Conservation (phyloP, 805 yeast genomes). For the Ogataea glucozyma region DNA sequence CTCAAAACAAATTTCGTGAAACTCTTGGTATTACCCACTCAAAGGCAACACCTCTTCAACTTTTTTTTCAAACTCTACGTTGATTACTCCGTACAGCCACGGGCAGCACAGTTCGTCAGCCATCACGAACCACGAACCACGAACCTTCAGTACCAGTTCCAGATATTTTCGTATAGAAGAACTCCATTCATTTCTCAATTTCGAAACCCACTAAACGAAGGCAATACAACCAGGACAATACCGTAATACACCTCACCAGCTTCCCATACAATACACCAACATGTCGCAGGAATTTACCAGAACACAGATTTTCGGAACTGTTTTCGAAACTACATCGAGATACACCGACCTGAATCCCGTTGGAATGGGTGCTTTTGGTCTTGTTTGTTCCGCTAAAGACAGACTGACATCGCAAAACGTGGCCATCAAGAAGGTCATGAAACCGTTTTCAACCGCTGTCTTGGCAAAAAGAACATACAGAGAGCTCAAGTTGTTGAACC, state of each 20-base stretch:
- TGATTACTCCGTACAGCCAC: no score
- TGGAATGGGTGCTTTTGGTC: slow-evolving; percentile 99
- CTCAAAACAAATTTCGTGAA: no score
- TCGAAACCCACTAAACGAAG: no score
- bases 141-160: no score
- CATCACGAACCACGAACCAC: no score
- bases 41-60: no score
- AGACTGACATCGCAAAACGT: slow-evolving; percentile 88
- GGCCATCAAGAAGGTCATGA: slow-evolving; percentile 97
- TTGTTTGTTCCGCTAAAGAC: slow-evolving; percentile 95
- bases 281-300: slow-evolving; percentile 51
- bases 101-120: no score
- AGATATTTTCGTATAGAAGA: no score
- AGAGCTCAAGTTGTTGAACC: slow-evolving; percentile 90
- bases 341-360: slow-evolving; percentile 94
- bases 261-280: slow-evolving; percentile 1
- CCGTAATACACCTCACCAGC: neutral
- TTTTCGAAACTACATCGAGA: slow-evolving; percentile 87
- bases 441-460: slow-evolving; percentile 93
- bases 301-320: slow-evolving; percentile 93
- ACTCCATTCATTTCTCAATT: no score
- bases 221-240: neutral
- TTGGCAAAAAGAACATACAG: slow-evolving; percentile 95
- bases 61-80: no score
- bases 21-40: no score